Conservation (phyloP, 805 yeast species). For the Debaryomyces hansenii region DNA sequence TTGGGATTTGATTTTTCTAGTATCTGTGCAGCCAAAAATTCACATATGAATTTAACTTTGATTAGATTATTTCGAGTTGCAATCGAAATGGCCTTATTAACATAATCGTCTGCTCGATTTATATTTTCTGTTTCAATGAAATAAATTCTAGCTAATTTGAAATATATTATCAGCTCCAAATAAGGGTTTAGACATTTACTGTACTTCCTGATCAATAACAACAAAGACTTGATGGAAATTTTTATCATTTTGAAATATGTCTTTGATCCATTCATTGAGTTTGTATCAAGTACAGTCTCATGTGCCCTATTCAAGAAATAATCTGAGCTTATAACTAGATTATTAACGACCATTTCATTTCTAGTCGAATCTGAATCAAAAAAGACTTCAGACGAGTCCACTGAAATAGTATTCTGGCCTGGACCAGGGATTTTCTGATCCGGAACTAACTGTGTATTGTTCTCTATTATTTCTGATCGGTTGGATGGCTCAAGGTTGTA, state of each 20-base stretch:
- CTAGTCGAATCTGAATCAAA: slow-evolving; percentile 1
- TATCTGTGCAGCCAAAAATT: slow-evolving; percentile 37
- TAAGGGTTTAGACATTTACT: slow-evolving; percentile 24
- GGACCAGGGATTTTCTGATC: too few relatives aligned
- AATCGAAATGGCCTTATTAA: slow-evolving; percentile 27
- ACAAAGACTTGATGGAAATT: slow-evolving; percentile 36
- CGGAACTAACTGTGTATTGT: too few relatives aligned
- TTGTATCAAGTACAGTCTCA: slow-evolving; percentile 12
- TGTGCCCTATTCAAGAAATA: slow-evolving; percentile 25
- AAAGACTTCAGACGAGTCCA: background rate
- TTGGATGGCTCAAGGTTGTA: too few relatives aligned
- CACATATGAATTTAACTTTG: slow-evolving; percentile 26
- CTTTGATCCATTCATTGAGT: slow-evolving; percentile 15
- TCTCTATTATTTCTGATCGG: too few relatives aligned
- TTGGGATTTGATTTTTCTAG: slow-evolving; percentile 25
- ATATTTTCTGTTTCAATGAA: slow-evolving; percentile 42
- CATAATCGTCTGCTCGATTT: slow-evolving; percentile 42
- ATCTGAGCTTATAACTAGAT: slow-evolving; percentile 17
- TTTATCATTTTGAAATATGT: slow-evolving; percentile 31
- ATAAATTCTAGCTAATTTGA: slow-evolving; percentile 36
- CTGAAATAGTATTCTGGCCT: too few relatives aligned
- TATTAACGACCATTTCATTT: slow-evolving; percentile 9
- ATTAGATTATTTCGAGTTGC: slow-evolving; percentile 26
- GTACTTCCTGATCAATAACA: slow-evolving; percentile 31
- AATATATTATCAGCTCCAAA: slow-evolving; percentile 31